These are phyloP conservation scores for Trichoderma gracile DNA, from an alignment of 2,329 filamentous ascomycete species.

Conservation along the genomic window DNA sequence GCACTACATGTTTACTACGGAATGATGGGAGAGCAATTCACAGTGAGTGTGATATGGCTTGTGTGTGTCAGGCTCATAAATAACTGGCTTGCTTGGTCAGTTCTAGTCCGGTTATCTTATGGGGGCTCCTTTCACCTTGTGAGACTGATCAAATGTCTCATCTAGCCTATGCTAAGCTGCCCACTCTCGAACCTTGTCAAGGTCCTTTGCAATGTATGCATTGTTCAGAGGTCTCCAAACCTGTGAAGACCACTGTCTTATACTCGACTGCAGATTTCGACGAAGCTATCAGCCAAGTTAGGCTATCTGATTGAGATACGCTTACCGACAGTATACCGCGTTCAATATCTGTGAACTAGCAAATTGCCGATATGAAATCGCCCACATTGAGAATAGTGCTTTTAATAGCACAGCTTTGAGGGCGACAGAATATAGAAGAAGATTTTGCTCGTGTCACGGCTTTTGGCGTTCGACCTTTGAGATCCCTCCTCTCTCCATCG, in stretches of 20 bases:
- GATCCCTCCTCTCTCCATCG: neutral
- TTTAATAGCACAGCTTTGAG: conserved; percentile 3
- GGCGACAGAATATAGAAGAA: neutral
- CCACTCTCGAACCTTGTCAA: conserved; percentile 53
- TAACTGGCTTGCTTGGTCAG: too few relatives aligned
- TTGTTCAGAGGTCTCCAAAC: conserved; percentile 56
- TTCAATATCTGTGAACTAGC: neutral
- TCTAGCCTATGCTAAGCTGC: conserved; percentile 38
- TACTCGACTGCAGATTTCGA: conserved; percentile 51
- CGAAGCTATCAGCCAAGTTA: conserved; percentile 41
- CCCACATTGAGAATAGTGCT: conserved; percentile 1
- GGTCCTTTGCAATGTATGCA: conserved; percentile 56
- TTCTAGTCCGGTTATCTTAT: conserved; percentile 14
- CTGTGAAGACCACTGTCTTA: conserved; percentile 50
- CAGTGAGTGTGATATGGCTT: too few relatives aligned
- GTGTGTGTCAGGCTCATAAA: too few relatives aligned
- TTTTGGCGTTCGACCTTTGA: neutral
- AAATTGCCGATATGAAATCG: neutral
- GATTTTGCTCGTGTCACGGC: neutral
- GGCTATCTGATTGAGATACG: neutral
- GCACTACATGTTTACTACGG: too few relatives aligned
- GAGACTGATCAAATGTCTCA: conserved; percentile 26
- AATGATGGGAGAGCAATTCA: too few relatives aligned
- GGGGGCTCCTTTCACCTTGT: conserved; percentile 27
- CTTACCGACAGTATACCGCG: neutral